Percentiles rank a stretch among this genome's conserved stretches.
These are phyloP conservation scores for Candida methanosorbosa DNA, from an alignment of 805 yeast genomes.

Conservation along the genomic window DNA sequence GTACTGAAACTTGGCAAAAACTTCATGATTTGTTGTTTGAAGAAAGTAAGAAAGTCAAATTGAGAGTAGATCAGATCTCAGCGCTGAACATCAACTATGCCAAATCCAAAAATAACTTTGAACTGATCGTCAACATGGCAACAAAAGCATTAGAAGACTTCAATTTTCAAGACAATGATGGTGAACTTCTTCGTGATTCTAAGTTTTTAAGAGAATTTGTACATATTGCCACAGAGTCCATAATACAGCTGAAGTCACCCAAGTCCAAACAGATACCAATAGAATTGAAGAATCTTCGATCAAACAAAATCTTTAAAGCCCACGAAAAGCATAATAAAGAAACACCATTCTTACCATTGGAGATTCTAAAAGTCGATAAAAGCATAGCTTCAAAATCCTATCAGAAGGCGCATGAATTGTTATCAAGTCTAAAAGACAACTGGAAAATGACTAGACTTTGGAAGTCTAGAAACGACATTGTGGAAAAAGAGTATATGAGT, in stretches of 20 bases:
- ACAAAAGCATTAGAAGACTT: constrained; percentile 7
- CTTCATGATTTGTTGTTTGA: constrained; percentile 25
- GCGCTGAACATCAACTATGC: constrained; percentile 9
- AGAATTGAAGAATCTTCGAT: constrained; percentile 5
- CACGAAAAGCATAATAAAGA: background rate
- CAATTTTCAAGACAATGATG: constrained; percentile 9
- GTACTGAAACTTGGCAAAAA: constrained; percentile 32
- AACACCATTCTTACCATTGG: constrained; percentile 7
- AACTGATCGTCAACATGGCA: constrained; percentile 14
- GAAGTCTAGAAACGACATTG: constrained; percentile 20
- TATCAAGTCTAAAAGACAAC: constrained; percentile 26
- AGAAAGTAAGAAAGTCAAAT: constrained; percentile 9
- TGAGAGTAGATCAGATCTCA: constrained; percentile 7
- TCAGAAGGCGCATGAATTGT: constrained; percentile 28
- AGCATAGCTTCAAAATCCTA: constrained; percentile 15
- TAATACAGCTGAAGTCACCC: constrained; percentile 6
- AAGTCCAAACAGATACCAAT: constrained; percentile 2
- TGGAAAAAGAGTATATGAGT: constrained; percentile 16
- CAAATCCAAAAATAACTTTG: constrained; percentile 15
- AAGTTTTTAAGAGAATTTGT: constrained; percentile 14
- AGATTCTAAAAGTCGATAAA: constrained; percentile 8
- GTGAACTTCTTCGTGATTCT: constrained; percentile 13
- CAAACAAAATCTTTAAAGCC: background rate
- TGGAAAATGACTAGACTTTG: constrained; percentile 32
- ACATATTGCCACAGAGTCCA: constrained; percentile 14